Evolutionary conservation across 768 basidiomycete genomes (phyloP).

Genomic region (Pisolithus orientalis): DNA sequence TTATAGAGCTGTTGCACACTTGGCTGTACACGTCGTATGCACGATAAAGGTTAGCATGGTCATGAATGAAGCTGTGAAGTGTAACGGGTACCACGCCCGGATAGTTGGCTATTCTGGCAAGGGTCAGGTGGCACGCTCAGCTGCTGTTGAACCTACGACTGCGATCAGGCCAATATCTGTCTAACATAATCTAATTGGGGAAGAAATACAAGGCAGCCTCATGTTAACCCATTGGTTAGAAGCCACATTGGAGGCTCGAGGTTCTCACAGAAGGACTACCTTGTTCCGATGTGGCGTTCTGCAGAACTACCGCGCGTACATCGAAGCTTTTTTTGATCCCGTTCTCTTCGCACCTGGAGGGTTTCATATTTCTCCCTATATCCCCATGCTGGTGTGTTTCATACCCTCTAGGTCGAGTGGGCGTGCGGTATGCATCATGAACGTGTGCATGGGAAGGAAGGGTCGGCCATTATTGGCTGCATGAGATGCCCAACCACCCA

Average conservation of each 20-base stretch:
- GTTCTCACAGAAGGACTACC: conserved; percentile 1
- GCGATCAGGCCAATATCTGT: conserved; percentile 4
- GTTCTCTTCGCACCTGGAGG: conserved; percentile 1
- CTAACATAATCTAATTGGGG: conserved; percentile 1
- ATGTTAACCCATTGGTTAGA: background rate
- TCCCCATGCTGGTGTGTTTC: conserved; percentile 1
- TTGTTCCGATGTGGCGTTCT: conserved; percentile 3
- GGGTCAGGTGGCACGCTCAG: background rate
- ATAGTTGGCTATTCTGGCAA: background rate
- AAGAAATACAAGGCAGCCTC: conserved; percentile 4
- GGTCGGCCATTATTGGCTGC: background rate
- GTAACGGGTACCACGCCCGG: background rate
- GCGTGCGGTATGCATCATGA: background rate
- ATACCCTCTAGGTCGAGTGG: background rate
- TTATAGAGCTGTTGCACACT: conserved; percentile 62
- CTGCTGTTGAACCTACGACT: background rate
- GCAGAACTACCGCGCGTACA: background rate
- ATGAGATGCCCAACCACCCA: conserved; percentile 2
- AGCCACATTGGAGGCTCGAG: conserved; percentile 1
- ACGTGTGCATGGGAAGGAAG: background rate
- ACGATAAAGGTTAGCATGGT: no score
- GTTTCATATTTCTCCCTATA: conserved; percentile 3
- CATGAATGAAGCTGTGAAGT: background rate
- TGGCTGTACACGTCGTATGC: no score
- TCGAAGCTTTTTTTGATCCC: conserved; percentile 3